A percentile compares a stretch with the other conserved stretches of the same genome.
Evolutionary conservation across 306 rosid genomes (phyloP).

Genomic region (Trichosanthes cucumerina): DNA sequence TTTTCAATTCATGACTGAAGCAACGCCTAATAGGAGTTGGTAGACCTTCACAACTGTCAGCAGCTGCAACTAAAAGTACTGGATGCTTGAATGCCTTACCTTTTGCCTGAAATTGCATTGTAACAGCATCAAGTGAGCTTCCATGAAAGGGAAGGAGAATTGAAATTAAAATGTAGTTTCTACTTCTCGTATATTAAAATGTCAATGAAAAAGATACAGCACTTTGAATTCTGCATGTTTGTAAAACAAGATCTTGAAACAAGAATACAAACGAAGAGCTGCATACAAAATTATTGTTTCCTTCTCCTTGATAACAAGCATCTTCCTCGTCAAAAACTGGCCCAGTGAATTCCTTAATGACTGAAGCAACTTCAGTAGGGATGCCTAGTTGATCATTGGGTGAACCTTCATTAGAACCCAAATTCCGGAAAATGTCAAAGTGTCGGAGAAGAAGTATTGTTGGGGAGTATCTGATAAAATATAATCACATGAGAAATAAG

Average conservation of each 20-base stretch:
- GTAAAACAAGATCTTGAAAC: not conserved
- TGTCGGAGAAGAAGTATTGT: conserved; percentile 82
- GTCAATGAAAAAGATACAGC: not conserved
- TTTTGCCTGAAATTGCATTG: conserved; percentile 34
- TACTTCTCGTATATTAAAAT: not conserved
- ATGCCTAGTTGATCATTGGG: conserved; percentile 65
- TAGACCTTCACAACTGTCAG: conserved; percentile 83
- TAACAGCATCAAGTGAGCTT: not conserved
- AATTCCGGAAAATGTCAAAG: conserved; percentile 79
- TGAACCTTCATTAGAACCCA: conserved; percentile 41
- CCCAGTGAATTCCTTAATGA: conserved; percentile 66
- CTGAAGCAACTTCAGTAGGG: conserved; percentile 67
- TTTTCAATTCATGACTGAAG: conserved; percentile 87
- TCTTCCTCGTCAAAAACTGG: conserved; percentile 52
- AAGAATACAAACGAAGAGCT: conserved; percentile 9
- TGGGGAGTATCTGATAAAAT: conserved; percentile 69
- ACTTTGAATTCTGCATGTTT: not conserved
- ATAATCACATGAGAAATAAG: conserved; percentile 17
- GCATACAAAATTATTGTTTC: conserved; percentile 47
- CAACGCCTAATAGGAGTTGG: conserved; percentile 76
- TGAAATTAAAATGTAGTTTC: not conserved
- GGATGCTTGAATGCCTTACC: conserved; percentile 42
- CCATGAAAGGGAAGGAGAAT: not conserved
- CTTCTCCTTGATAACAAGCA: conserved; percentile 24
- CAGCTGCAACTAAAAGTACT: conserved; percentile 69